phyloP scores from a whole-genome alignment of 352 stramenopile genomes.

The Plasmopara viticola region DNA sequence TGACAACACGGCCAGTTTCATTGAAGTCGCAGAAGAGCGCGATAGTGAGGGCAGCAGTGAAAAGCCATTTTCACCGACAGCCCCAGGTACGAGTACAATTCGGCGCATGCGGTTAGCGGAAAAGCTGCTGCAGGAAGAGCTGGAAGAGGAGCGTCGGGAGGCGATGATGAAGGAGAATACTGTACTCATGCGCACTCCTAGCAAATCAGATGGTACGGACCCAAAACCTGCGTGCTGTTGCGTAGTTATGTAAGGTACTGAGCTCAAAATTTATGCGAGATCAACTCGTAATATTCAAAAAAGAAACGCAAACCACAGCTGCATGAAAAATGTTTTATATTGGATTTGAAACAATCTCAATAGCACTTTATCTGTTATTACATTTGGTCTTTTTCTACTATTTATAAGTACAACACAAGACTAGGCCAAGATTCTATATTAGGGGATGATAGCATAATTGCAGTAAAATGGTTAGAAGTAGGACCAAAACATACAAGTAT shows the following conservation, averaged over 20 bases:
- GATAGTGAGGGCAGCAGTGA: slow-evolving; percentile 25
- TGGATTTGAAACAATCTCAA: too few relatives aligned
- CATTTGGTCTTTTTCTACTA: too few relatives aligned
- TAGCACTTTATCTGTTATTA: too few relatives aligned
- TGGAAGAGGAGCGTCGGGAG: slow-evolving; percentile 50
- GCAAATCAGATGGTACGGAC: slow-evolving; percentile 24
- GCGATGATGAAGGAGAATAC: slow-evolving; percentile 49
- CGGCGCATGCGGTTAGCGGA: slow-evolving; percentile 60
- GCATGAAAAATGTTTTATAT: too few relatives aligned
- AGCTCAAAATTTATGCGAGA: neutral
- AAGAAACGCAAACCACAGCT: too few relatives aligned
- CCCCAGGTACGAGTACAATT: slow-evolving; percentile 53
- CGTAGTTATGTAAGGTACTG: slow-evolving; percentile 45
- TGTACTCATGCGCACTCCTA: slow-evolving; percentile 25
- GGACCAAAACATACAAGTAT: too few relatives aligned
- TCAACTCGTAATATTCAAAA: neutral
- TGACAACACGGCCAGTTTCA: slow-evolving; percentile 56
- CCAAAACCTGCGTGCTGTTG: slow-evolving; percentile 42
- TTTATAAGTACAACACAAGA: too few relatives aligned
- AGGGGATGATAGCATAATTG: too few relatives aligned
- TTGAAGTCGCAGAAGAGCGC: slow-evolving; percentile 47
- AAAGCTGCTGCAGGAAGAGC: slow-evolving; percentile 49
- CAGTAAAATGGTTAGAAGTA: too few relatives aligned
- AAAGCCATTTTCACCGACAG: slow-evolving; percentile 64
- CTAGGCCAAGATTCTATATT: too few relatives aligned